These are phyloP conservation scores for Lenzites betulinus DNA, from an alignment of 768 basidiomycete genomes.

Conservation along the genomic window DNA sequence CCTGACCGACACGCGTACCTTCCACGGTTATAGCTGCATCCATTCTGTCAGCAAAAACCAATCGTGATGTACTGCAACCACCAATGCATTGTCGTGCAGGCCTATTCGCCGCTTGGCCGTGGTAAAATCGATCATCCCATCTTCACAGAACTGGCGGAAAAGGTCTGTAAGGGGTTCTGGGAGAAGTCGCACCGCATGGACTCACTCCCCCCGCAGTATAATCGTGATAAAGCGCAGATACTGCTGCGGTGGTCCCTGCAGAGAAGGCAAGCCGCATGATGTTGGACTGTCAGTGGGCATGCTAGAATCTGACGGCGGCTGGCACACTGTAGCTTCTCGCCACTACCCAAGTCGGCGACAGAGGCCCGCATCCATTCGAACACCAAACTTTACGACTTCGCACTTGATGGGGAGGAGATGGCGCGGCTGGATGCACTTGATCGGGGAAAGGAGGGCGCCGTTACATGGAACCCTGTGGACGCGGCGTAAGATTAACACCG, in stretches of 20 bases:
- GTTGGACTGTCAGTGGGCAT: too few relatives aligned
- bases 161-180: slow-evolving; percentile 28
- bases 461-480: slow-evolving; percentile 53
- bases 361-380: slow-evolving; percentile 46
- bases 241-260: slow-evolving; percentile 92
- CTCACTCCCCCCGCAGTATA: slow-evolving; percentile 32
- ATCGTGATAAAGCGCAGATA: slow-evolving; percentile 71
- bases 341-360: slow-evolving; percentile 51
- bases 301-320: background rate
- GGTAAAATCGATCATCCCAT: slow-evolving; percentile 47
- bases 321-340: slow-evolving; percentile 41
- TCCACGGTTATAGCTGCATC: slow-evolving; percentile 64
- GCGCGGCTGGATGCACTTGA: slow-evolving; percentile 45
- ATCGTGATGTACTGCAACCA: slow-evolving; percentile 68
- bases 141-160: slow-evolving; percentile 55
- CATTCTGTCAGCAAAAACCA: slow-evolving; percentile 76
- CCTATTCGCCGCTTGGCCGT: slow-evolving; percentile 68
- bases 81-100: slow-evolving; percentile 42
- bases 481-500: slow-evolving; percentile 5
- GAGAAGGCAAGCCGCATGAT: slow-evolving; percentile 55
- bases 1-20: background rate
- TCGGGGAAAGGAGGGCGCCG: slow-evolving; percentile 44
- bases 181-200: background rate
- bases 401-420: slow-evolving; percentile 47
- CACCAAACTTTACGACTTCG: slow-evolving; percentile 48